Conservation (phyloP, 805 yeast species). For the Metschnikowia lachancei region DNA sequence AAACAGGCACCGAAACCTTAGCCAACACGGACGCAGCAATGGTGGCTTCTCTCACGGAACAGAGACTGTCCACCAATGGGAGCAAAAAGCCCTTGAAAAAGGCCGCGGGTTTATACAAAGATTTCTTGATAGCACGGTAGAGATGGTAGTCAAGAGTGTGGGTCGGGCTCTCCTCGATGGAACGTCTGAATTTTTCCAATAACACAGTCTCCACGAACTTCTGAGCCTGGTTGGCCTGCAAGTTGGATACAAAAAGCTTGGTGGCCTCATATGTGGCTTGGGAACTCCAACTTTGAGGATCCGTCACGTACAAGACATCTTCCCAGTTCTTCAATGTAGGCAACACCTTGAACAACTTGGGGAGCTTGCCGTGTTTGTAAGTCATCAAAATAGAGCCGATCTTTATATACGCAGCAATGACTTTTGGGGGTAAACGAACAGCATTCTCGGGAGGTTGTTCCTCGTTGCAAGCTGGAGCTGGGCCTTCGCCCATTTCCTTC, state of each 20-base stretch:
- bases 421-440: conserved; percentile 91
- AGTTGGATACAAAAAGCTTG: conserved; percentile 84
- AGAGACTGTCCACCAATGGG: conserved; percentile 84
- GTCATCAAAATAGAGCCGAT: conserved; percentile 84
- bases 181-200: conserved; percentile 67
- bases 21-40: conserved; percentile 89
- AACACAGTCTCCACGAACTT: conserved; percentile 68
- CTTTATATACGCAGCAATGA: conserved; percentile 88
- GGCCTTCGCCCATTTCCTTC: conserved; percentile 44
- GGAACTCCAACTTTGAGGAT: conserved; percentile 93
- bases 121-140: conserved; percentile 86
- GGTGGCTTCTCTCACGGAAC: conserved; percentile 90
- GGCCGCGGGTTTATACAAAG: conserved; percentile 95
- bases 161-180: conserved; percentile 69
- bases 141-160: conserved; percentile 87
- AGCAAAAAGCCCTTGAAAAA: conserved; percentile 94
- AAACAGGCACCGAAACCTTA: conserved; percentile 87
- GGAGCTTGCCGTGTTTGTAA: conserved; percentile 93
- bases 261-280: conserved; percentile 95
- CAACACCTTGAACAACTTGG: conserved; percentile 92
- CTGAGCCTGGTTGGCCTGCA: conserved; percentile 85
- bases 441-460: conserved; percentile 28
- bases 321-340: conserved; percentile 95
- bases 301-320: conserved; percentile 87
- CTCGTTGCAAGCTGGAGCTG: conserved; percentile 13